phyloP scores from a whole-genome alignment of 345 rosid genomes.

The Durio zibethinus region DNA sequence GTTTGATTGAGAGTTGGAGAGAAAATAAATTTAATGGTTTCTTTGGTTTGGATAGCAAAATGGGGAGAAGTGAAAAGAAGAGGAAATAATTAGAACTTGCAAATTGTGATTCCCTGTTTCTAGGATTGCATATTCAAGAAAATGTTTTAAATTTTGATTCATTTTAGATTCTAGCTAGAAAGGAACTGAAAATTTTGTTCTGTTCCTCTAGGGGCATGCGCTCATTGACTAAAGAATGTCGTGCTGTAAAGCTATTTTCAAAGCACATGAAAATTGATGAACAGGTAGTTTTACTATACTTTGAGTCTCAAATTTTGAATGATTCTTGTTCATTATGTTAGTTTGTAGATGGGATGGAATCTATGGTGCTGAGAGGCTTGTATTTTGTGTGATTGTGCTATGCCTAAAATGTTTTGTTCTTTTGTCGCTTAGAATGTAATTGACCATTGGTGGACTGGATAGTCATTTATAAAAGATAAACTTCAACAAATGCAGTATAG shows the following conservation, averaged over 20 bases:
- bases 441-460: not conserved
- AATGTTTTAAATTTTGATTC: not conserved
- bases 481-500: not conserved
- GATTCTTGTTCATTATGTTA: not conserved
- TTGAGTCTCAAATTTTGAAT: not conserved
- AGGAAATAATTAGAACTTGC: not conserved
- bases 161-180: not conserved
- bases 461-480: not conserved
- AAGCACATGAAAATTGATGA: conserved; percentile 92
- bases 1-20: not conserved
- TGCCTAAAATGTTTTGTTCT: not conserved
- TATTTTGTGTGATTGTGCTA: not conserved
- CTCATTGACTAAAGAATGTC: conserved; percentile 65
- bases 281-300: conserved; percentile 43
- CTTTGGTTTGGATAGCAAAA: not conserved
- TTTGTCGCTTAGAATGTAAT: not conserved
- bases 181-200: not conserved
- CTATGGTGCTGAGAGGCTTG: not conserved
- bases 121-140: not conserved
- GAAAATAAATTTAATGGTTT: too few species aligned
- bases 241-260: conserved; percentile 68
- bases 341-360: not conserved
- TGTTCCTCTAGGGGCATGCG: conserved; percentile 53
- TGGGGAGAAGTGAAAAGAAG: not conserved
- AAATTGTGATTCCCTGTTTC: not conserved